Evolutionary conservation across 2,329 filamentous ascomycete species (phyloP).

Genomic region (Talaromyces sp.): DNA sequence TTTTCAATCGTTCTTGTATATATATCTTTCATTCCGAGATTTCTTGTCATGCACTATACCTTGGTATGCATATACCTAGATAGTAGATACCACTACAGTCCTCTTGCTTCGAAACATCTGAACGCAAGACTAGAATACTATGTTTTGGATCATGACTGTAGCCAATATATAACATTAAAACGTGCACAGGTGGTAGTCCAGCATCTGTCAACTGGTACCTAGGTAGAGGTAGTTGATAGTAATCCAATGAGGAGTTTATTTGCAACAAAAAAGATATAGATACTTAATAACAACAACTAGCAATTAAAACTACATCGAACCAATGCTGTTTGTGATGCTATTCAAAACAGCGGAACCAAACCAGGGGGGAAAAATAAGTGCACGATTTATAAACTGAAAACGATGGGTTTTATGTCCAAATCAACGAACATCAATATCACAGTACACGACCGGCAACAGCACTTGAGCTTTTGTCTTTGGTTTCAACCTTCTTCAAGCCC

Average conservation of each 20-base stretch:
- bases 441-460: constrained; percentile 70
- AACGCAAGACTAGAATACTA: too few relatives aligned
- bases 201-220: too few relatives aligned
- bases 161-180: too few relatives aligned
- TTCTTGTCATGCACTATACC: too few relatives aligned
- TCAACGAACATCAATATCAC: constrained; percentile 18
- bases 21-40: background rate
- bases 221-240: too few relatives aligned
- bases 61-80: too few relatives aligned
- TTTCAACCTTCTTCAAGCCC: constrained; percentile 77
- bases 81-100: too few relatives aligned
- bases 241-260: background rate
- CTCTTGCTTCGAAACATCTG: too few relatives aligned
- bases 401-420: background rate
- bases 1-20: background rate
- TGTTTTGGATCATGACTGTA: too few relatives aligned
- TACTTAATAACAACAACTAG: background rate
- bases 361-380: background rate
- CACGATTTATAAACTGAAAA: background rate
- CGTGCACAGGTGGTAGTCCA: too few relatives aligned
- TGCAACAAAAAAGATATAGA: background rate
- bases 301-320: background rate
- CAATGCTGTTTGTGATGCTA: background rate
- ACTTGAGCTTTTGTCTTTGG: constrained; percentile 75
- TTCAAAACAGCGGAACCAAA: background rate